Evolutionary conservation across 768 basidiomycete species (phyloP).

Genomic region (Phanerochaete sordida): DNA sequence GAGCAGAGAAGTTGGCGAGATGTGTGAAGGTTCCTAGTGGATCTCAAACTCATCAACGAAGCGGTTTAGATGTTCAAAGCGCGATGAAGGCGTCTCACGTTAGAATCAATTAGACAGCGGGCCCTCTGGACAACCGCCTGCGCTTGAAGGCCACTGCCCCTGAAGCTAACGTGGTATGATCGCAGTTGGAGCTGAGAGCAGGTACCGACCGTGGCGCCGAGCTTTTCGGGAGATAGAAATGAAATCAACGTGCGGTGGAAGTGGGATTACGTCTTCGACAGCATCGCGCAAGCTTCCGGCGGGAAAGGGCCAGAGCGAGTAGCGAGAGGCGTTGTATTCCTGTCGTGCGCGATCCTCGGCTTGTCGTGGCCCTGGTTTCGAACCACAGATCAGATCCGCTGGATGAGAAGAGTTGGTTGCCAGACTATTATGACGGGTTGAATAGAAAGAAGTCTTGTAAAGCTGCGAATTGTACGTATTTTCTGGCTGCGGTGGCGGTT

Average conservation of each 20-base stretch:
- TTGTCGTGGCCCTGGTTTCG: too few relatives aligned
- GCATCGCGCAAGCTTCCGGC: not conserved
- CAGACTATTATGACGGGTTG: not conserved
- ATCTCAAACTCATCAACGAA: too few relatives aligned
- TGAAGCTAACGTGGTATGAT: not conserved
- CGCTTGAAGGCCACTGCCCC: too few relatives aligned
- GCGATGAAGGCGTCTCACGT: too few relatives aligned
- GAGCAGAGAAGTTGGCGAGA: too few relatives aligned
- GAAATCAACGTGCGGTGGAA: not conserved
- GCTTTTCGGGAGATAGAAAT: not conserved
- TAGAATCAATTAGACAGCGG: too few relatives aligned
- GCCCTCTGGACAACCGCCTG: too few relatives aligned
- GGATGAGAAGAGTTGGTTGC: not conserved
- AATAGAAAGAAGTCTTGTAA: not conserved
- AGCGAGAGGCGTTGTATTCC: too few relatives aligned
- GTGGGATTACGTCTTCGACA: not conserved
- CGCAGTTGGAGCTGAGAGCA: not conserved
- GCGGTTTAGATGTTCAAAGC: too few relatives aligned
- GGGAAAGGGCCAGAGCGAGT: too few relatives aligned
- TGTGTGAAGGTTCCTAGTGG: too few relatives aligned
- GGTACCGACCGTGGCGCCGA: not conserved
- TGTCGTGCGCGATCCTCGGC: too few relatives aligned
- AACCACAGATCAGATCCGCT: not conserved
- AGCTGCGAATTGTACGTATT: not conserved
- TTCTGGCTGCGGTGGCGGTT: not conserved